Conservation (phyloP, 176 grass and related monocot species). For the Stipa capillata region DNA sequence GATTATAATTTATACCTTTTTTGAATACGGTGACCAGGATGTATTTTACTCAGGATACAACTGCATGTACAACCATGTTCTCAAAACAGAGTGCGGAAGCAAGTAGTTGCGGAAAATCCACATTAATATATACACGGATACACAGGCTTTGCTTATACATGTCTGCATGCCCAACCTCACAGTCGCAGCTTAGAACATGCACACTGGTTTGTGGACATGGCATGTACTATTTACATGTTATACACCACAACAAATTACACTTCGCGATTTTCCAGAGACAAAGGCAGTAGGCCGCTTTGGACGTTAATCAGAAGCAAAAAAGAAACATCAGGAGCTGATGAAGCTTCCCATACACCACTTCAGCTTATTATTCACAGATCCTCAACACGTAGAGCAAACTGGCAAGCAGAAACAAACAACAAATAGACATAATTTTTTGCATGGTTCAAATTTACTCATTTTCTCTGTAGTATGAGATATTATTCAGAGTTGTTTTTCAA, state of each 20-base stretch:
- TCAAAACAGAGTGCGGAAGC: background rate
- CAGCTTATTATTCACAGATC: conserved; percentile 21
- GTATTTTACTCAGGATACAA: background rate
- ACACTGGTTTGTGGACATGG: background rate
- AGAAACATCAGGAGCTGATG: background rate
- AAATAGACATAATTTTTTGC: background rate
- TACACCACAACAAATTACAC: background rate
- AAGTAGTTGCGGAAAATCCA: background rate
- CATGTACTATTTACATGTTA: background rate
- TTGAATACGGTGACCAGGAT: too few relatives aligned
- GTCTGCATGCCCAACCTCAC: background rate
- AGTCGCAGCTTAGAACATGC: background rate
- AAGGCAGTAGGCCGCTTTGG: background rate
- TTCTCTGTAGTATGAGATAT: background rate
- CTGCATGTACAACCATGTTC: too few relatives aligned
- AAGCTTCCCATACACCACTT: conserved; percentile 4
- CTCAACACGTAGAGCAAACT: conserved; percentile 10
- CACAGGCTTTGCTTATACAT: background rate
- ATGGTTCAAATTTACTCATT: background rate
- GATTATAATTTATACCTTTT: too few relatives aligned
- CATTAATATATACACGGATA: background rate
- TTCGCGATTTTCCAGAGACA: background rate
- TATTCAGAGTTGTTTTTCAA: background rate
- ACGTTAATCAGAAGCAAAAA: background rate
- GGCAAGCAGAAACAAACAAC: background rate